A percentile compares a stretch with the other conserved stretches of the same genome.
phyloP scores from a whole-genome alignment of 768 basidiomycete genomes.

The Termitomyces sp. region DNA sequence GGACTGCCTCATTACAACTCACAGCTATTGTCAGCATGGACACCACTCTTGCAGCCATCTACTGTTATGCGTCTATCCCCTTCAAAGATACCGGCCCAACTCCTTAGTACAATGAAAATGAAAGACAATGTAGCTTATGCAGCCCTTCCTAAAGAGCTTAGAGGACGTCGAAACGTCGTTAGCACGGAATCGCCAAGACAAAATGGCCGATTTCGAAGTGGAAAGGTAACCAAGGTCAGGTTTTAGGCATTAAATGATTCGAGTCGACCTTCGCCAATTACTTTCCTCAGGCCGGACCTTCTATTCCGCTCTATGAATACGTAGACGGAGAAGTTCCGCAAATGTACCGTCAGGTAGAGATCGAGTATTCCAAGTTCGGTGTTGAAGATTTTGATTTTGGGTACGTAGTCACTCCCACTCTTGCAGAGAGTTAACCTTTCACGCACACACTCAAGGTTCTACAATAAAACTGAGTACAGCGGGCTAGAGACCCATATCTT shows the following conservation, averaged over 20 bases:
- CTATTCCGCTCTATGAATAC: constrained; percentile 47
- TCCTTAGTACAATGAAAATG: constrained; percentile 73
- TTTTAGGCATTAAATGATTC: constrained; percentile 20
- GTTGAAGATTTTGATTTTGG: constrained; percentile 99
- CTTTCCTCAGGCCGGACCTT: constrained; percentile 42
- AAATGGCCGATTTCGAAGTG: constrained; percentile 81
- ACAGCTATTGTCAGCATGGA: constrained; percentile 71
- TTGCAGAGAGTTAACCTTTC: not conserved
- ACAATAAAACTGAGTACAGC: constrained; percentile 86
- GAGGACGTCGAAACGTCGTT: constrained; percentile 78
- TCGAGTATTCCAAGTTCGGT: constrained; percentile 97
- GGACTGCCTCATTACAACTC: constrained; percentile 83
- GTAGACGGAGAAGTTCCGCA: constrained; percentile 61
- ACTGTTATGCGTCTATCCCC: constrained; percentile 58
- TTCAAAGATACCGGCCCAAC: constrained; percentile 70
- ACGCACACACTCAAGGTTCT: constrained; percentile 52
- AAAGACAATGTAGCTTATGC: constrained; percentile 93
- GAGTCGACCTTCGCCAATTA: constrained; percentile 2
- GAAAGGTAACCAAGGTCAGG: constrained; percentile 47
- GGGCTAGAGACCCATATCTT: constrained; percentile 96
- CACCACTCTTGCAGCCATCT: constrained; percentile 34
- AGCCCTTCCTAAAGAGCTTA: constrained; percentile 76
- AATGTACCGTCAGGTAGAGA: constrained; percentile 89
- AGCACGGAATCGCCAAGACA: constrained; percentile 44
- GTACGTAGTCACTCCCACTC: constrained; percentile 33